Base-by-base conservation (phyloP, 768 basidiomycete genomes). In the Neoboletus subvelutipes region DNA sequence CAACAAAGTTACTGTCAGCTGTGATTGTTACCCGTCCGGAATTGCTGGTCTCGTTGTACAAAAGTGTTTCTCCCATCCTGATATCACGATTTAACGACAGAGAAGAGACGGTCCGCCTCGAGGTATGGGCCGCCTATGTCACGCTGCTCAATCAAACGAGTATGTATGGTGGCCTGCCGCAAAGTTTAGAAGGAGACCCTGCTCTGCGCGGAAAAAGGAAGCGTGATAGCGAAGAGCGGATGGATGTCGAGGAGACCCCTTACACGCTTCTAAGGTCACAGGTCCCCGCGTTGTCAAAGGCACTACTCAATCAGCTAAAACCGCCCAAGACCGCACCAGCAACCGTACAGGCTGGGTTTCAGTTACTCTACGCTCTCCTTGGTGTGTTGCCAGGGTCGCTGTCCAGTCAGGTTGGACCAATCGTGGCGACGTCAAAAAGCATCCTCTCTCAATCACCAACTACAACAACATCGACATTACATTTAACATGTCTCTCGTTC, bases 21-120 rank as follows among this genome's bases (percentile, higher is more conserved):
- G 77, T 97, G 47, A 87, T 98, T 55, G 85, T 83, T 13, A 98
- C 96, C 1, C 90, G 94, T 26, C 92, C 94, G 1, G 97, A 98
- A 67, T 80, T 94, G 2, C 80, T 98, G 22, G 73, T 78, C 15
- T 76, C 85, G 2, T 80, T 96, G 50, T 97, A 93, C 77, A 88
- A 84, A 65, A 83, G 84, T 9, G 87, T 97, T 12, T 91, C 94
- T 3, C 94, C 94, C 0, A 82, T 92, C 10, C 79, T 99, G 50
- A 94, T 97, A 55, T 87, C 92, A 3, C 83, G 96, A 33, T 95
- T 98, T 62, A 87, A 86, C 40, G 97, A 99, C 71, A 87, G 97
- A 43, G 97, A 99, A 74, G 90, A 94, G 66, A 96, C 91, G 5
- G 97, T 98, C 31, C 83, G 90, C 33, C 76, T 97, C 29, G 97